A percentile compares a stretch with the other conserved stretches of the same genome.
phyloP scores from a whole-genome alignment of 495 filamentous ascomycete species.

The Talaromyces stipitatus region DNA sequence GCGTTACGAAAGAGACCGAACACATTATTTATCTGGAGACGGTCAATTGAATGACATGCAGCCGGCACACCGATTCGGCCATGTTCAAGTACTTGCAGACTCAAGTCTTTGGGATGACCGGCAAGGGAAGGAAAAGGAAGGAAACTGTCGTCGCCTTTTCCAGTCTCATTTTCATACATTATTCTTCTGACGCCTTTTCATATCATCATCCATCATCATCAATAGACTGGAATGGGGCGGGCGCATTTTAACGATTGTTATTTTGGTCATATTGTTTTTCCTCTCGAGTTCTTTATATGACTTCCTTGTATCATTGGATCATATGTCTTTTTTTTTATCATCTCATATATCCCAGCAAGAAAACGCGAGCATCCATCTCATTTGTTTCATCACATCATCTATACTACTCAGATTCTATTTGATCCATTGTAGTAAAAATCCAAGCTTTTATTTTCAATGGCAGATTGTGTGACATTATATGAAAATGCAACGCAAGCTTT shows the following conservation, averaged over 20 bases:
- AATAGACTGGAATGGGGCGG: background rate
- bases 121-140: background rate
- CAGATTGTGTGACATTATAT: background rate
- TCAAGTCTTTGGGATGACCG: background rate
- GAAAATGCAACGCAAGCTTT: too few relatives aligned
- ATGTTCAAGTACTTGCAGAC: background rate
- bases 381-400: background rate
- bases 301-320: background rate
- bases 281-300: background rate
- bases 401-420: background rate
- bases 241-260: background rate
- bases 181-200: background rate
- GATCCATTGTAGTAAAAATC: background rate
- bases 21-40: background rate
- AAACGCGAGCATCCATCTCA: background rate
- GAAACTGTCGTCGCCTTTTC: background rate
- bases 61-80: background rate
- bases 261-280: background rate
- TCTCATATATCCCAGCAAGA: background rate
- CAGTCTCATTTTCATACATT: background rate
- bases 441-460: background rate
- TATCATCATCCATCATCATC: background rate
- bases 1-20: too few relatives aligned
- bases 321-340: background rate
- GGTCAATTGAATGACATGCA: background rate